Base-by-base conservation (phyloP, 495 filamentous ascomycete genomes). In the Penicillium maclennaniae region DNA sequence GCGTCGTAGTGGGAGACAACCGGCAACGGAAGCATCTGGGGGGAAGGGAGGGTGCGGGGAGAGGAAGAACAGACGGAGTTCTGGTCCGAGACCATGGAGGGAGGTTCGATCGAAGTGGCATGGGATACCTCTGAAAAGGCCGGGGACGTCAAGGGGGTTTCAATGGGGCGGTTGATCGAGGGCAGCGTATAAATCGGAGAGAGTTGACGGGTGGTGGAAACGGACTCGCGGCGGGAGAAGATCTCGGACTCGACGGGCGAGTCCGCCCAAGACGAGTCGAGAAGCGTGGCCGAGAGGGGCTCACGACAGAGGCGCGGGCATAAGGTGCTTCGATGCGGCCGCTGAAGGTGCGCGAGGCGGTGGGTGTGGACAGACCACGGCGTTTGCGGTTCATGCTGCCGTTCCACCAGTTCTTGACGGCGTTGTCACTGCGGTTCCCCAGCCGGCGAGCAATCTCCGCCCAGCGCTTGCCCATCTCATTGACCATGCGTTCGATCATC, bases 381-480 rank as follows among this genome's bases (percentile, higher is more conserved):
- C 69, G 66, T 62, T 76, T 78, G 59, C 92, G 83, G 72, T 97
- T 96, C 84, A 89, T 86, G 64, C 88, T 88, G 31, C 93, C 92
- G 70, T 98, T 97, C 89, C 89, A 97, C 90, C 91, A 97, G 72
- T 98, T 98, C 82, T 98, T 98, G 45, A 98, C 91, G 28, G 89
- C 88, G 65, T 98, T 98, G 77, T 98, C 93, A 73, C 91, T 96
- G 59, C 93, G 84, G 55, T 92, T 92, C 16, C 86, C 81, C 20
- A 98, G 81, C 16, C 81, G 76, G 60, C 93, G 81, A 23, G 93
- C 92, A 59, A 98, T 97, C 59, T 97, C 90, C 3, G 93, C 93
- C 93, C 93, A 98, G 23, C 87, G 79, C 72, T 90, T 95, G 43
- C 93, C 93, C 77, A 88, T 87, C 55, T 91, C 84, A 21, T 68